Evolutionary conservation across 179 eudicot species (phyloP), one percentile per base, ranked within the genome.

Genomic region (Amaranthus tricolor): DNA sequence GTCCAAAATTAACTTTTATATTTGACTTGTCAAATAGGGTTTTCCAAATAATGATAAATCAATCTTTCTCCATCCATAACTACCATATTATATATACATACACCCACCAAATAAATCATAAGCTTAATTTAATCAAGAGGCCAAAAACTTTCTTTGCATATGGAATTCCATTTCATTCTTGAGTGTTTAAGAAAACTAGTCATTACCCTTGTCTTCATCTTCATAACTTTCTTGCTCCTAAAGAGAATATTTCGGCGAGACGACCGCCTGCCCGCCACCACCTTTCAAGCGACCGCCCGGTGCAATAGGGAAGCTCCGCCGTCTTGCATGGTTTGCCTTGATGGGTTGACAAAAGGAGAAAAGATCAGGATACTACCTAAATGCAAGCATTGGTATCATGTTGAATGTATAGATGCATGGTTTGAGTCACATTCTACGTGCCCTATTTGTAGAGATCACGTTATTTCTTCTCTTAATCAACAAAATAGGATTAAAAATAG

Each of bases 301-400:
- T 15, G 13, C 8, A 70, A 56, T 4, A 57, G 13, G 48, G 79
- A 71, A 5, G 70, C 17, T 59, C 70, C 73, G 47, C 24, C 24
- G 47, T 20, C 24, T 66, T 84, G 87, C 49, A 59, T 68, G 60
- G 84, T 86, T 19, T 86, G 89, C 70, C 77, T 84, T 6, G 60
- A 68, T 56, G 64, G 66, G 17, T 68, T 86, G 9, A 70, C 52
- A 12, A 11, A 24, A 7, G 80, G 76, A 0, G 80, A 84, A 2
- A 55, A 14, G 14, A 16, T 64, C 6, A 64, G 82, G 51, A 8
- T 74, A 4, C 65, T 86, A 49, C 70, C 78, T 4, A 67, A 71
- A 24, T 84, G 89, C 72, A 72, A 82, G 47, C 89, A 86, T 71
- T 73, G 74, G 6, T 86, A 72, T 72, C 89, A 86, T 74, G 74